Conservation (phyloP, 2,329 filamentous ascomycete genomes). For the Amauroascus niger region DNA sequence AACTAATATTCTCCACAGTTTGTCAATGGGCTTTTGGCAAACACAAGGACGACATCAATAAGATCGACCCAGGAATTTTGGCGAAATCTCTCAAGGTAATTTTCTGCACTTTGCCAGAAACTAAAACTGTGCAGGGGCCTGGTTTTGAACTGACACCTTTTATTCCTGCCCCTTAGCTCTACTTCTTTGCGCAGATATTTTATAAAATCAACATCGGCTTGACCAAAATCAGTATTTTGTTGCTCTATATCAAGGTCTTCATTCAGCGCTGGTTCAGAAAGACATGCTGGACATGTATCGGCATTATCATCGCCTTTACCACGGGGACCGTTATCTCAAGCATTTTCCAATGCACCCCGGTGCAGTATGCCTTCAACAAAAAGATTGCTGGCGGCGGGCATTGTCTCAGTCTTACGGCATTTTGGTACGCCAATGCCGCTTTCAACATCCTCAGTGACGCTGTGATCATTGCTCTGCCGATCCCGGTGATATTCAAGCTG, state of each 20-base stretch:
- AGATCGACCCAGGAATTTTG: slow-evolving; percentile 16
- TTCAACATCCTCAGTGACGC: slow-evolving; percentile 31
- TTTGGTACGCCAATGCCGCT: slow-evolving; percentile 43
- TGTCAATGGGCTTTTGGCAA: slow-evolving; percentile 26
- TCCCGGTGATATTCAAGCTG: slow-evolving; percentile 27
- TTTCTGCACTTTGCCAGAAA: background rate
- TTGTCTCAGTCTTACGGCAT: slow-evolving; percentile 40
- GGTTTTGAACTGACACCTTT: background rate
- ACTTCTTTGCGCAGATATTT: slow-evolving; percentile 45
- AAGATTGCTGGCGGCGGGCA: slow-evolving; percentile 24
- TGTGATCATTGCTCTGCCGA: slow-evolving; percentile 29
- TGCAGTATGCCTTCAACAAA: slow-evolving; percentile 41
- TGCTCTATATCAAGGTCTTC: slow-evolving; percentile 49
- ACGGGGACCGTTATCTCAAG: slow-evolving; percentile 38
- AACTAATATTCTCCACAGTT: slow-evolving; percentile 11
- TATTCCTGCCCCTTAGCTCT: slow-evolving; percentile 21
- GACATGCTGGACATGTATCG: slow-evolving; percentile 42
- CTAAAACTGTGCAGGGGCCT: background rate
- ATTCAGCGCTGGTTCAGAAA: slow-evolving; percentile 20
- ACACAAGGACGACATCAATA: slow-evolving; percentile 17
- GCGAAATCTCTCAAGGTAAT: slow-evolving; percentile 22
- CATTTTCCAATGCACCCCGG: slow-evolving; percentile 45
- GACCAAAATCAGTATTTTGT: slow-evolving; percentile 45
- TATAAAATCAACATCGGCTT: slow-evolving; percentile 48
- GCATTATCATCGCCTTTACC: slow-evolving; percentile 40